These are phyloP conservation scores for Sphagnurus paluster DNA, from an alignment of 1,284 basidiomycete genomes.

Conservation along the genomic window DNA sequence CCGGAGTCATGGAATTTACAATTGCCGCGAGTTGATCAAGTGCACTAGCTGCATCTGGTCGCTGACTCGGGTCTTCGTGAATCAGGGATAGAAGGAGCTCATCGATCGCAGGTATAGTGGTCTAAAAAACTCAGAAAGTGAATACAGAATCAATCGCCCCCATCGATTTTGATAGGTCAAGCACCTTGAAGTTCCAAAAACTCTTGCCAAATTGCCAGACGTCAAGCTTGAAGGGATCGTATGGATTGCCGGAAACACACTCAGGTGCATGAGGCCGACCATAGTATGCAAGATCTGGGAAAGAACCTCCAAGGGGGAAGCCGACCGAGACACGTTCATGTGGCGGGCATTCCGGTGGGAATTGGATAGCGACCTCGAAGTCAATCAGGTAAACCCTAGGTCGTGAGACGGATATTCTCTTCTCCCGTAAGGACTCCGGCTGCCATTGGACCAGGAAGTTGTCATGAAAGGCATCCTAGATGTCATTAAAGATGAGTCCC, in stretches of 20 bases:
- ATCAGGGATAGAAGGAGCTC: too few relatives aligned
- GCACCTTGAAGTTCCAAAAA: slow-evolving; percentile 18
- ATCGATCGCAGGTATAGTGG: too few relatives aligned
- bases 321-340: slow-evolving; percentile 16
- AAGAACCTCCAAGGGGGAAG: too few relatives aligned
- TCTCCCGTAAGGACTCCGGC: slow-evolving; percentile 27
- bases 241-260: slow-evolving; percentile 19
- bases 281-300: slow-evolving; percentile 16
- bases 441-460: slow-evolving; percentile 30
- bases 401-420: slow-evolving; percentile 16
- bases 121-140: too few relatives aligned
- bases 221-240: slow-evolving; percentile 29
- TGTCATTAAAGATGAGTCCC: background rate
- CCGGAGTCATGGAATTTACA: too few relatives aligned
- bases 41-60: too few relatives aligned
- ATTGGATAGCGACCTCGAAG: slow-evolving; percentile 27
- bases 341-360: slow-evolving; percentile 16
- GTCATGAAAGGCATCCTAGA: slow-evolving; percentile 28
- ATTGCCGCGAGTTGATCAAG: too few relatives aligned
- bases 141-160: too few relatives aligned
- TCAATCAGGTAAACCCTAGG: slow-evolving; percentile 30
- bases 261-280: slow-evolving; percentile 23
- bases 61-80: too few relatives aligned
- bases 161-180: too few relatives aligned
- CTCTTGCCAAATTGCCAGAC: slow-evolving; percentile 28